Base-by-base conservation (phyloP, 2,329 filamentous ascomycete genomes). In the Neofusicoccum sp. region DNA sequence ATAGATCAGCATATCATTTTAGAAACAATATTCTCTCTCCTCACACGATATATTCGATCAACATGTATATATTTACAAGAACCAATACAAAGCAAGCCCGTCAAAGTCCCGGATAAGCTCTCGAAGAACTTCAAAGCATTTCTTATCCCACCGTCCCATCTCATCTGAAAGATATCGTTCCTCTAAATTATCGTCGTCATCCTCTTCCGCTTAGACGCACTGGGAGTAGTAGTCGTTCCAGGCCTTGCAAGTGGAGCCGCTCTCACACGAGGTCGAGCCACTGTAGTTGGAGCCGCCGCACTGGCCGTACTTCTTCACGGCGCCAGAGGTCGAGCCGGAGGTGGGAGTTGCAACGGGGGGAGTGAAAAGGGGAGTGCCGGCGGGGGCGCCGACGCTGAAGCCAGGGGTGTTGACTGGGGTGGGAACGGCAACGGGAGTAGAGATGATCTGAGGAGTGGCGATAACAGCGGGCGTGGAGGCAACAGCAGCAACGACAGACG, bases 161-260 rank as follows among this genome's bases (percentile, higher is more conserved):
- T 33, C n/a, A 11, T 31, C 11, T n/a, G 7, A 4, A 30, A 11
- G 3, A 40, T 16, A 20, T 20, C 20, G 20, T 9, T 6, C 20
- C 6, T 14, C 36, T 43, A 33, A 26, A 33, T 9, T n/a, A 5
- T 40, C 14, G 7, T 16, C 12, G 11, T 4, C 14, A 12, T 40
- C 14, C 2, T 40, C 20, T 40, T 40, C n/a, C 16, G 20, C 43
- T 26, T 12, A 26, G 49, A 48, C 28, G 62, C 77, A 79, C 68
- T 79, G 77, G 30, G 63, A 71, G 66, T 79, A 79, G 65, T 74
- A 79, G 1, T 67, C 64, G 67, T 78, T 78, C 38, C 57, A 63
- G 1, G 64, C 62, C 34, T 69, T 67, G 68, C 77, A 79, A 6
- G 65, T 65, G 20, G 60, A 62, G 9, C 75, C 76, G 33, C 65